Percentiles rank a stretch among this genome's conserved stretches.
These are phyloP conservation scores for Penicillium coprophilum DNA, from an alignment of 495 filamentous ascomycete genomes.

Conservation along the genomic window DNA sequence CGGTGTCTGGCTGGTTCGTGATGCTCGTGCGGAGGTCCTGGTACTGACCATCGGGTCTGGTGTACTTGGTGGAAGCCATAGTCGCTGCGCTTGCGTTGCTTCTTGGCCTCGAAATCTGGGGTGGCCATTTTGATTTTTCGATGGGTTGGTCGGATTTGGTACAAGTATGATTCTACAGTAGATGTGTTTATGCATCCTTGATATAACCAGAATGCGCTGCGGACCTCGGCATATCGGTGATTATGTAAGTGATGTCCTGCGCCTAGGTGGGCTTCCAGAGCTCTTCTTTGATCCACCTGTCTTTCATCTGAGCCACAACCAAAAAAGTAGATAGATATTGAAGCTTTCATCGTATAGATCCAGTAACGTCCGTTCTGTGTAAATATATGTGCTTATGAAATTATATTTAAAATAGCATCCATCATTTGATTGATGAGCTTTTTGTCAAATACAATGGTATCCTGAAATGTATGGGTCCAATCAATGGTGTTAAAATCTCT, in stretches of 20 bases:
- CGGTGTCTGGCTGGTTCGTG: background rate
- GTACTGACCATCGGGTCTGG: constrained; percentile 77
- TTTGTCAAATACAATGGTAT: too few species aligned
- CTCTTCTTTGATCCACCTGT: constrained; percentile 1
- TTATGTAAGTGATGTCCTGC: constrained; percentile 23
- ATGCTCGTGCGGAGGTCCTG: background rate
- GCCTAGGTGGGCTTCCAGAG: background rate
- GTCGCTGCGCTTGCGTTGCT: constrained; percentile 60
- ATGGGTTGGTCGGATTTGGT: background rate
- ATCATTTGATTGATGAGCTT: background rate
- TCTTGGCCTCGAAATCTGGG: constrained; percentile 54
- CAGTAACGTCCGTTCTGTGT: background rate
- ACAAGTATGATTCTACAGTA: background rate
- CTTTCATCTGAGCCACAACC: constrained; percentile 11
- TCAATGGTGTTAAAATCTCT: too few species aligned
- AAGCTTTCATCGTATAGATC: background rate
- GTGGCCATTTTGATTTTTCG: constrained; percentile 24
- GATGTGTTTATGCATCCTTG: background rate
- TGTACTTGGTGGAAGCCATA: constrained; percentile 82
- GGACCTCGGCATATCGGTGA: constrained; percentile 25
- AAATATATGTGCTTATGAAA: background rate
- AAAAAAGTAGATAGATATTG: background rate
- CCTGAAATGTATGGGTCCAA: too few species aligned
- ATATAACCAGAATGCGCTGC: constrained; percentile 8
- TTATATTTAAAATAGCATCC: background rate